Evolutionary conservation across 768 basidiomycete genomes (phyloP), one percentile per base, ranked within the genome.

Genomic region (Boletus huronensis): DNA sequence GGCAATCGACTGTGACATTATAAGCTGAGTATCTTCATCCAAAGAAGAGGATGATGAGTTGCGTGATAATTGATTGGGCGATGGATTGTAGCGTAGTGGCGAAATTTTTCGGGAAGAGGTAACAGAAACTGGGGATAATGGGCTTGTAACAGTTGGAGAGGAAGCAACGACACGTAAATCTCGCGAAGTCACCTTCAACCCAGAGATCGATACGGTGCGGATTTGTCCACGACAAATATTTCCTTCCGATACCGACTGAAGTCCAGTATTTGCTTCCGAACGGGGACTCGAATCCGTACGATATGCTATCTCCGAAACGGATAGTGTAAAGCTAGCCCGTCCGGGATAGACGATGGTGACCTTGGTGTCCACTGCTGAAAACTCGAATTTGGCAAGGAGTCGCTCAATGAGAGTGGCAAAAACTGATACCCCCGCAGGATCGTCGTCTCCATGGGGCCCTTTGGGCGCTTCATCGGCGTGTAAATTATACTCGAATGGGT

Each of bases 391-490:
- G 16, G 88, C 80, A 28, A 94, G 80, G 13, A 94, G 74, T 28
- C 84, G 78, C 64, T 93, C 91, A 44, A 93, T 84, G 52, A 94
- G 78, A 44, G 81, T 80, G 28, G 93, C 84, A 67, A 94, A 87
- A 46, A 94, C 74, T 16, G 90, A 90, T 25, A 93, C 83, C 17
- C 90, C 92, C 28, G 79, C 79, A 39, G 87, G 85, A 58, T 90
- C 86, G 26, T 71, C 64, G 46, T 87, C 85, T 21, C 67, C 49
- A 48, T 70, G 68, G 3, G 53, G 25, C 4, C 42, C 61, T 50
- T 58, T 59, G 25, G 64, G 64, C 17, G 69, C 64, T 39, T 76
- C 77, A 47, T 82, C 81, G 10, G 51, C 19, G 28, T 43, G 54
- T 23, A 17, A 10, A 46, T 50, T 50, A 36, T 74, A 60, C 28